Conservation (phyloP, 1,284 basidiomycete genomes). For the Ganoderma resinaceum region DNA sequence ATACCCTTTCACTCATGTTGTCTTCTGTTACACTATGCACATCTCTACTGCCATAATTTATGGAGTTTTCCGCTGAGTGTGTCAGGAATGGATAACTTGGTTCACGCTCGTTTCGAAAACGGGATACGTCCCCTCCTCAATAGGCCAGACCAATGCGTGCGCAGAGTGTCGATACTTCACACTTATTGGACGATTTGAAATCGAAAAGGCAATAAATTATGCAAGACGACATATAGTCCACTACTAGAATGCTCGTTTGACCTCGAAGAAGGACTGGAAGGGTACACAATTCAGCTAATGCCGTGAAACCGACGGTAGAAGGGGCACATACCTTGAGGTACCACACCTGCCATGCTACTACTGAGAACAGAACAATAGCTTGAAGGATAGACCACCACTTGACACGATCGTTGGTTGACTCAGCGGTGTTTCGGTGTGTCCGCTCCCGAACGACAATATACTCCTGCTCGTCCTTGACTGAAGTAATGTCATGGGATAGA, state of each 20-base stretch:
- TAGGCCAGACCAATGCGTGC: neutral
- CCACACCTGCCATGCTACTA: constrained; percentile 97
- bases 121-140: neutral
- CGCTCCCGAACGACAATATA: constrained; percentile 96
- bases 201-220: constrained; percentile 25
- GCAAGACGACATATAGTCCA: constrained; percentile 21
- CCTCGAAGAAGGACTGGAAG: constrained; percentile 87
- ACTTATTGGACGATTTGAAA: neutral
- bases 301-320: neutral
- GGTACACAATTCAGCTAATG: constrained; percentile 7
- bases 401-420: constrained; percentile 94
- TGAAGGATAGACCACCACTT: constrained; percentile 99
- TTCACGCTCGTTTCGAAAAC: neutral
- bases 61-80: neutral
- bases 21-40: constrained; percentile 27
- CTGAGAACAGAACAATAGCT: constrained; percentile 84
- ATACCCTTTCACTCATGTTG: constrained; percentile 27
- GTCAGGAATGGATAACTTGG: neutral
- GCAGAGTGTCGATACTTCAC: neutral
- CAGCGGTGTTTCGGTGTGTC: constrained; percentile 93
- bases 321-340: constrained; percentile 85
- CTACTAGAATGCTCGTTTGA: constrained; percentile 86
- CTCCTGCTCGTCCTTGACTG: constrained; percentile 99
- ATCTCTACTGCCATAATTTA: constrained; percentile 24
- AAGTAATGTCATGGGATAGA: constrained; percentile 84